Evolutionary conservation across 805 yeast genomes (phyloP), one percentile per base, ranked within the genome.

Genomic region (Sugiyamaella valdiviana): DNA sequence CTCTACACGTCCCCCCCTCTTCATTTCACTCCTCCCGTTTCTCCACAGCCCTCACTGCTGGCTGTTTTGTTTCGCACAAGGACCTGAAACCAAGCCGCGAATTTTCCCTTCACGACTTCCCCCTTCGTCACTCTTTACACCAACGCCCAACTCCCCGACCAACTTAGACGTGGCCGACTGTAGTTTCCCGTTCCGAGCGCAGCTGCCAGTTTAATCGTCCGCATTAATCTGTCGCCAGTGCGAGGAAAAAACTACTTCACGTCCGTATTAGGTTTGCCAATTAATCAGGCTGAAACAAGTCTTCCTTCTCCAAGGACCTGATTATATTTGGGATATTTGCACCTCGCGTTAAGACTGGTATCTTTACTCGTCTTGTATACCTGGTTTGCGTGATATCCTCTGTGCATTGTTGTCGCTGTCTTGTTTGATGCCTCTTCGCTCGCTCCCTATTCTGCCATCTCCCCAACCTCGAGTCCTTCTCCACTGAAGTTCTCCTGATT

Each of bases 271-370:
- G 36, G 44, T 41, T 41, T 41, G 32, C n/a, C 44, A 41, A 41
- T 41, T 41, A 41, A 41, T 41, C 26, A n/a, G 22, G 29, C 44
- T 41, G 44, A 26, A 41, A 41, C 44, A 41, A n/a, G n/a, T n/a
- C n/a, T n/a, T n/a, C 26, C 36, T 5, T 12, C 10, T 15, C 17
- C 40, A n/a, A 6, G 42, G 9, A 21, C 2, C n/a, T 16, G 12
- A 14, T 14, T 39, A 22, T 19, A 19, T 20, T 39, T 19, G 20
- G 20, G 39, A 37, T 17, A 37, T 14, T 17, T 15, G 21, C 20
- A 37, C 39, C n/a, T n/a, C n/a, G n/a, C n/a, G n/a, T n/a, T n/a
- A n/a, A n/a, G n/a, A n/a, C n/a, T n/a, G n/a, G n/a, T n/a, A n/a
- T n/a, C n/a, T n/a, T n/a, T n/a, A n/a, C n/a, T n/a, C n/a, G n/a